Conservation (phyloP, 495 filamentous ascomycete genomes). For the Friedmanniomyces simplex region DNA sequence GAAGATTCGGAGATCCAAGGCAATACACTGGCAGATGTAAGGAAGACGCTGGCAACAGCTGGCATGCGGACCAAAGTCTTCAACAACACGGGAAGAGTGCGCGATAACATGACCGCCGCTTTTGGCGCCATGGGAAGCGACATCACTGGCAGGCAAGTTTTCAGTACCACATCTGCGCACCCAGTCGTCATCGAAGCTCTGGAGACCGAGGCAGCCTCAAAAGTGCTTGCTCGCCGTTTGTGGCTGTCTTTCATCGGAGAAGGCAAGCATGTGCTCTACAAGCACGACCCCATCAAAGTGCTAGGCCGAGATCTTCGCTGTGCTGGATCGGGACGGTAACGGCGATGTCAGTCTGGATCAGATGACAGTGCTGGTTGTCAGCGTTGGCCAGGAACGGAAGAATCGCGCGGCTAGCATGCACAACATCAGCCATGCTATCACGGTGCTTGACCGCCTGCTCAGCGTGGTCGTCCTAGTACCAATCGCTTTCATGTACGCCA, state of each 20-base stretch:
- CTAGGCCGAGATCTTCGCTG: conserved; percentile 15
- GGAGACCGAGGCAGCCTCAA: conserved; percentile 13
- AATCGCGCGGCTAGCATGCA: conserved; percentile 18
- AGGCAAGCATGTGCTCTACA: conserved; percentile 17
- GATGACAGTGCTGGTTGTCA: conserved; percentile 17
- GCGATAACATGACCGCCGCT: conserved; percentile 17
- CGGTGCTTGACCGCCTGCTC: conserved; percentile 17
- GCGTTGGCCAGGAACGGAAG: conserved; percentile 18
- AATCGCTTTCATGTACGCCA: conserved; percentile 20
- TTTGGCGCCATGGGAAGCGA: conserved; percentile 19
- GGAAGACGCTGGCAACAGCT: neutral
- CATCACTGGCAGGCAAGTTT: conserved; percentile 16
- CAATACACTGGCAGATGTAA: conserved; percentile 9
- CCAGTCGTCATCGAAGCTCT: conserved; percentile 20
- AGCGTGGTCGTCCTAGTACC: conserved; percentile 10
- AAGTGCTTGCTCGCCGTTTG: conserved; percentile 18
- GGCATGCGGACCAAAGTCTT: conserved; percentile 10
- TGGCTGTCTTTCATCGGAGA: conserved; percentile 22
- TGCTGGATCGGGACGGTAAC: conserved; percentile 18
- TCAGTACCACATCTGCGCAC: conserved; percentile 13
- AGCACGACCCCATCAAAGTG: conserved; percentile 14
- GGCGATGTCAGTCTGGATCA: conserved; percentile 20
- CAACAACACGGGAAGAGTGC: conserved; percentile 15
- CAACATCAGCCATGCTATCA: conserved; percentile 18
- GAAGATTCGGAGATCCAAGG: conserved; percentile 21